Evolutionary conservation across 2,329 filamentous ascomycete species (phyloP).

Genomic region (Thelonectria discophora): DNA sequence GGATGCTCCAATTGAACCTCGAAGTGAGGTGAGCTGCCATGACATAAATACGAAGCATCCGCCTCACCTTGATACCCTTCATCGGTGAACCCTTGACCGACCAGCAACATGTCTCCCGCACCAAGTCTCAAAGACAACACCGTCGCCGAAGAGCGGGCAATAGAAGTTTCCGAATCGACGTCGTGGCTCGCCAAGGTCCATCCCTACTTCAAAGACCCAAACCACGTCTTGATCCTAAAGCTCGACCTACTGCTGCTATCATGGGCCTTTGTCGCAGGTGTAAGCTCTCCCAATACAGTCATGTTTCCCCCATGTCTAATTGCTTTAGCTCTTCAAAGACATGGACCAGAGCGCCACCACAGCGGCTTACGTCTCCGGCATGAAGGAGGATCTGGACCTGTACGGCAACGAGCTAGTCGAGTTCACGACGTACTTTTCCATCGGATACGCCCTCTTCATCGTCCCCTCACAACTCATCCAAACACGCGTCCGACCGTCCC

Average conservation of each 20-base stretch:
- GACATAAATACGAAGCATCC: slow-evolving; percentile 9
- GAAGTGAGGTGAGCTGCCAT: slow-evolving; percentile 1
- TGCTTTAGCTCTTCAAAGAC: slow-evolving; percentile 22
- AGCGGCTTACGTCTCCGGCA: slow-evolving; percentile 34
- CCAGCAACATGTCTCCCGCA: slow-evolving; percentile 21
- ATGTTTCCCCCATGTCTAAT: not conserved
- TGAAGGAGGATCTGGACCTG: slow-evolving; percentile 33
- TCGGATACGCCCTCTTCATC: slow-evolving; percentile 37
- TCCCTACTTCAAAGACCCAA: slow-evolving; percentile 43
- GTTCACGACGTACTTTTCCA: slow-evolving; percentile 40
- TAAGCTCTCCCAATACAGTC: not conserved
- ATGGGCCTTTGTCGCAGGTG: slow-evolving; percentile 38
- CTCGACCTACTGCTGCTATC: slow-evolving; percentile 41
- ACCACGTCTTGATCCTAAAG: slow-evolving; percentile 43
- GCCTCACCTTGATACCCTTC: not conserved
- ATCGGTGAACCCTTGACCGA: no score
- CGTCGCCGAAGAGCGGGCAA: not conserved
- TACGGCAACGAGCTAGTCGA: slow-evolving; percentile 36
- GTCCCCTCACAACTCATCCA: slow-evolving; percentile 36
- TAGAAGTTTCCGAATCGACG: slow-evolving; percentile 17
- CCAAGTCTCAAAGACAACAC: slow-evolving; percentile 21
- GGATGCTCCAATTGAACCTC: not conserved
- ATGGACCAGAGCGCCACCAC: slow-evolving; percentile 38
- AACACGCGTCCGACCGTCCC: slow-evolving; percentile 34
- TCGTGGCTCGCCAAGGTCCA: slow-evolving; percentile 45